Conservation (phyloP, 352 stramenopile genomes). For the Phytophthora sansomeana region DNA sequence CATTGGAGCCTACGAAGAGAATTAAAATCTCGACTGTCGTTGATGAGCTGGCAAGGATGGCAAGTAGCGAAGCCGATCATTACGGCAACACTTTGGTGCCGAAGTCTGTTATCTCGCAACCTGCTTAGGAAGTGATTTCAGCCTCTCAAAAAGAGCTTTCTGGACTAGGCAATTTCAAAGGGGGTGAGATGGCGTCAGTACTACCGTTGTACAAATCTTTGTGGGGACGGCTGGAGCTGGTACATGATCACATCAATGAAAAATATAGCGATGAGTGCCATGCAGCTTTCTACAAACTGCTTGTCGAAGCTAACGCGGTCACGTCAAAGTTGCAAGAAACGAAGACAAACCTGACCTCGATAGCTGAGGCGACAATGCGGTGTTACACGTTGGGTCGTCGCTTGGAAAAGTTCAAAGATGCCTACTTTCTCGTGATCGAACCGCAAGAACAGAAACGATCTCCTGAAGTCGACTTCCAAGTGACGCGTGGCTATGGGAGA, state of each 20-base stretch:
- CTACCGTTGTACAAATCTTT: neutral
- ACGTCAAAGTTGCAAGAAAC: neutral
- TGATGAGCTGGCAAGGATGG: slow-evolving; percentile 1
- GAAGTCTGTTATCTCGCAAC: too few relatives aligned
- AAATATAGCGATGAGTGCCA: neutral
- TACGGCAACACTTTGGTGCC: too few relatives aligned
- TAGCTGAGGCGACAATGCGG: neutral
- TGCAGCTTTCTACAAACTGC: neutral
- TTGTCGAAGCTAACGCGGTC: neutral
- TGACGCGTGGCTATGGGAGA: too few relatives aligned
- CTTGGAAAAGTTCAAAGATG: neutral
- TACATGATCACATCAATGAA: neutral
- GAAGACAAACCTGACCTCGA: neutral
- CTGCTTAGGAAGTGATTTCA: neutral
- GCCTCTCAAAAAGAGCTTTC: neutral
- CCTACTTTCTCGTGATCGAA: too few relatives aligned
- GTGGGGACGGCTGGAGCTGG: neutral
- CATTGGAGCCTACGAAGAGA: neutral
- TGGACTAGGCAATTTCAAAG: neutral
- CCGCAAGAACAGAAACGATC: too few relatives aligned
- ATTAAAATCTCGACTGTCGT: slow-evolving; percentile 9
- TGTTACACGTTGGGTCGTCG: neutral
- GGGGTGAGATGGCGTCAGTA: neutral
- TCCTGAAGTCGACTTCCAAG: too few relatives aligned
- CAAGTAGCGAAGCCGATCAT: too few relatives aligned